Evolutionary conservation across 257 asterid species (phyloP).

Genomic region (Solanum chiquidenum): DNA sequence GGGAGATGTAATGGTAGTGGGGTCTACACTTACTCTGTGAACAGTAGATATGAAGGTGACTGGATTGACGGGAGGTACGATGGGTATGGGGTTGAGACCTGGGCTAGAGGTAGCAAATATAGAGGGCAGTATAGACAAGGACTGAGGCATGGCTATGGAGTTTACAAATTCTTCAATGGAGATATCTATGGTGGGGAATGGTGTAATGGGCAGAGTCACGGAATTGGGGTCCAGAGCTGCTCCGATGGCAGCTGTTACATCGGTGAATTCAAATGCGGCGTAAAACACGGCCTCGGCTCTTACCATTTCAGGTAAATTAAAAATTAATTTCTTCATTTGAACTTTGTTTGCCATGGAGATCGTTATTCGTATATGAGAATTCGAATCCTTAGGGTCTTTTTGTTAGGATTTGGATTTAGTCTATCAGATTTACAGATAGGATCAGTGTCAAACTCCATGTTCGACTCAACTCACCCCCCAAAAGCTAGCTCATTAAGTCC

Average conservation of each 20-base stretch:
- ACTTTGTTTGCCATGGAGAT: not conserved
- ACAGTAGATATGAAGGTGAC: slow-evolving; percentile 86
- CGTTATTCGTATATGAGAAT: not conserved
- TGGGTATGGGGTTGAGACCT: slow-evolving; percentile 83
- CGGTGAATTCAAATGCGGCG: slow-evolving; percentile 72
- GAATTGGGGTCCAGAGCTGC: slow-evolving; percentile 74
- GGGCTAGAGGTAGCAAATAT: slow-evolving; percentile 82
- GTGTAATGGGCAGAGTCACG: slow-evolving; percentile 89
- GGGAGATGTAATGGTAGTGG: slow-evolving; percentile 93
- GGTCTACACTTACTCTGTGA: slow-evolving; percentile 56
- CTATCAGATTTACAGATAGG: not conserved
- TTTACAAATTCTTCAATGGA: slow-evolving; percentile 68
- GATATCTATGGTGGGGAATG: slow-evolving; percentile 79
- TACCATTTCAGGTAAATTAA: slow-evolving; percentile 71
- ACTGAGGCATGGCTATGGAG: slow-evolving; percentile 72
- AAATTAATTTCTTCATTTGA: not conserved
- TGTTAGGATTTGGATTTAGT: not conserved
- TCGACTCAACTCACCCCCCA: not conserved
- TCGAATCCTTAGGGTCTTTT: not conserved
- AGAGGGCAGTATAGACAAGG: slow-evolving; percentile 85
- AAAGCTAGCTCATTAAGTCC: not conserved
- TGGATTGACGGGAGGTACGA: slow-evolving; percentile 89
- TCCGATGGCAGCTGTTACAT: slow-evolving; percentile 78
- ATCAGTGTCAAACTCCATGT: not conserved
- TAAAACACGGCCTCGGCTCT: slow-evolving; percentile 80